These are phyloP conservation scores for Corynespora cassiicola DNA, from an alignment of 2,329 filamentous ascomycete genomes.

Conservation along the genomic window DNA sequence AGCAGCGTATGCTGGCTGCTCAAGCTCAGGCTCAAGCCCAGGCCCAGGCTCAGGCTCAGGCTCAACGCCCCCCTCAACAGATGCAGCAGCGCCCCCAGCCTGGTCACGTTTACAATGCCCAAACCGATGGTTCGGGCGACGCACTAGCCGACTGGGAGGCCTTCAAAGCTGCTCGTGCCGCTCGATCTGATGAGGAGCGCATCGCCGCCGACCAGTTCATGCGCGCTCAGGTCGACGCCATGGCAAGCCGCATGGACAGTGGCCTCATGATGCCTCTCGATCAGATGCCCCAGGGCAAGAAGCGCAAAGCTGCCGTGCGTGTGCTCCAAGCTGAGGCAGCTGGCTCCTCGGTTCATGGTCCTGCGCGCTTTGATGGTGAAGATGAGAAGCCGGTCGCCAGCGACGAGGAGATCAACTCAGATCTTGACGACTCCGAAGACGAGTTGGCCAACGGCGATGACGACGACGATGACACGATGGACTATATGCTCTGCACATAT, in stretches of 20 bases:
- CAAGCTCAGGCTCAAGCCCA: slow-evolving; percentile 32
- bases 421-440: slow-evolving; percentile 94
- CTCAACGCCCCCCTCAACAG: slow-evolving; percentile 45
- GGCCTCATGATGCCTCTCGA: slow-evolving; percentile 77
- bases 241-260: slow-evolving; percentile 73
- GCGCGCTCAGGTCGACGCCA: slow-evolving; percentile 70
- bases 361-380: slow-evolving; percentile 61
- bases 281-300: slow-evolving; percentile 56
- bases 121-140: slow-evolving; percentile 79
- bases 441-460: slow-evolving; percentile 81
- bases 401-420: slow-evolving; percentile 97
- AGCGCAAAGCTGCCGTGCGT: slow-evolving; percentile 46
- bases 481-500: slow-evolving; percentile 98
- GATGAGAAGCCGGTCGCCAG: slow-evolving; percentile 66
- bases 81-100: slow-evolving; percentile 50
- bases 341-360: slow-evolving; percentile 22
- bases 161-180: slow-evolving; percentile 64
- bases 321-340: slow-evolving; percentile 63
- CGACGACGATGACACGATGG: slow-evolving; percentile 80
- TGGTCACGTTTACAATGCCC: slow-evolving; percentile 54
- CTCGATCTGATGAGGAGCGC: slow-evolving; percentile 56
- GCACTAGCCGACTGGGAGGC: slow-evolving; percentile 63
- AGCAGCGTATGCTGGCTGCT: slow-evolving; percentile 30
- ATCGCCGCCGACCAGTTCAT: slow-evolving; percentile 72
- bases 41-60: slow-evolving; percentile 27